Conservation (phyloP, 208 protist genomes). For the Leishmania arabica region DNA sequence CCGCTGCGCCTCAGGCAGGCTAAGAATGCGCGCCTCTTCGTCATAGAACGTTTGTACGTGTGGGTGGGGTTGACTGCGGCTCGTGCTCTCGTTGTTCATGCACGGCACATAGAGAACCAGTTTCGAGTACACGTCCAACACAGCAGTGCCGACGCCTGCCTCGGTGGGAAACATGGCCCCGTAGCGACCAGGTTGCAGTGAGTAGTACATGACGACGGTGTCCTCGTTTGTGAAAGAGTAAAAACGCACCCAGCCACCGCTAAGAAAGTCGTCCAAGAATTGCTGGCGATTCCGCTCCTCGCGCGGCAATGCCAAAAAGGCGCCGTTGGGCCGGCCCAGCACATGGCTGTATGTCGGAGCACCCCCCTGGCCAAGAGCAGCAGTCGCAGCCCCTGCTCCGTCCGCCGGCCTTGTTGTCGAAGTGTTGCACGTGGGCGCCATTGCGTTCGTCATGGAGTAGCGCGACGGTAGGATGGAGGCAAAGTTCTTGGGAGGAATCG, state of each 20-base stretch:
- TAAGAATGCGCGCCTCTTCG: constrained; percentile 79
- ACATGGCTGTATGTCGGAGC: constrained; percentile 14
- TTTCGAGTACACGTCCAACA: constrained; percentile 84
- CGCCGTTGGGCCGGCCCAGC: constrained; percentile 34
- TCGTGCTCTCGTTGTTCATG: constrained; percentile 86
- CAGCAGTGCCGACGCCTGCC: constrained; percentile 75
- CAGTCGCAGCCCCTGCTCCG: neutral
- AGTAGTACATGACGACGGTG: constrained; percentile 88
- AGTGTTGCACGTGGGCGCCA: constrained; percentile 14
- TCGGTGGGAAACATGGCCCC: constrained; percentile 87
- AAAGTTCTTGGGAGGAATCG: constrained; percentile 47
- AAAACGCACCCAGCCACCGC: constrained; percentile 85
- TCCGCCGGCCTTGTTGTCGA: neutral
- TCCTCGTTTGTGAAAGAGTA: constrained; percentile 84
- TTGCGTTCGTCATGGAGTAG: constrained; percentile 54
- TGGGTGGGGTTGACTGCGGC: constrained; percentile 82
- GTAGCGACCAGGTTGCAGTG: constrained; percentile 83
- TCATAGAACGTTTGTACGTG: constrained; percentile 90
- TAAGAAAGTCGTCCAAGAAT: constrained; percentile 85
- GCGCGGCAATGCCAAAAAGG: constrained; percentile 76
- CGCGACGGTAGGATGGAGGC: constrained; percentile 39
- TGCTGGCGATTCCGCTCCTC: constrained; percentile 72
- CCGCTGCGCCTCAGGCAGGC: constrained; percentile 69
- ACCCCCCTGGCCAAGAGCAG: neutral
- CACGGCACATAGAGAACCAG: constrained; percentile 84